phyloP scores from a whole-genome alignment of 1,139 yeast genomes.

The Citeromyces hawaiiensis region DNA sequence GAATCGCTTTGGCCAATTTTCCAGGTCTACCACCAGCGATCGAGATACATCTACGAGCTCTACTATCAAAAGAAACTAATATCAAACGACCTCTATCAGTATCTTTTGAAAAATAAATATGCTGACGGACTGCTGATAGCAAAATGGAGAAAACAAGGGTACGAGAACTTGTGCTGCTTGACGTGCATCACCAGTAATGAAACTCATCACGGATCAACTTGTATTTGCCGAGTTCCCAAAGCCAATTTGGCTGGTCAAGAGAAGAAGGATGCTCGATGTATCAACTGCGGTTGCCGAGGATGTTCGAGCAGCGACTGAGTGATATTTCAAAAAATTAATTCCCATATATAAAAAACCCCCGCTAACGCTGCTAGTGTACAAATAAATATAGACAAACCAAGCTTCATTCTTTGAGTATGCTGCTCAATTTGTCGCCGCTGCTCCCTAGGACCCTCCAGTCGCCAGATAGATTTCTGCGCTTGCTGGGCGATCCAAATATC shows the following conservation, averaged over 20 bases:
- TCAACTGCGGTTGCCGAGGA: slow-evolving; percentile 83
- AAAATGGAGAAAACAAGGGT: slow-evolving; percentile 87
- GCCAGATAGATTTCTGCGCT: neutral
- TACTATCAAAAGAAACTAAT: slow-evolving; percentile 61
- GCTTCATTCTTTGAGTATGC: neutral
- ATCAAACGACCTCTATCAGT: slow-evolving; percentile 56
- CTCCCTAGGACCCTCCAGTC: neutral
- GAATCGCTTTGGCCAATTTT: slow-evolving; percentile 65
- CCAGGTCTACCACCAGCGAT: slow-evolving; percentile 59
- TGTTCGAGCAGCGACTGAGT: slow-evolving; percentile 84
- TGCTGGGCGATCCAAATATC: neutral
- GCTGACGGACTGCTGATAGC: slow-evolving; percentile 67
- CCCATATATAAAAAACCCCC: neutral
- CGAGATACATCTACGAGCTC: slow-evolving; percentile 65
- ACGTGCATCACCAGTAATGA: slow-evolving; percentile 62
- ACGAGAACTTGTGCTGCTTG: slow-evolving; percentile 77
- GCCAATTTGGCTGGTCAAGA: slow-evolving; percentile 21
- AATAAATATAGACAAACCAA: neutral
- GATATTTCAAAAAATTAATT: slow-evolving; percentile 6
- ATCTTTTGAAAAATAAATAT: slow-evolving; percentile 56
- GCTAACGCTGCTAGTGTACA: neutral
- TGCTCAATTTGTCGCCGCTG: neutral
- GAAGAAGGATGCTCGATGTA: slow-evolving; percentile 36
- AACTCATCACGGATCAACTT: slow-evolving; percentile 51
- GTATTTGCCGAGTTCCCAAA: slow-evolving; percentile 81